Base-by-base conservation (phyloP, 2,329 filamentous ascomycete genomes). In the Rutstroemia sp. region DNA sequence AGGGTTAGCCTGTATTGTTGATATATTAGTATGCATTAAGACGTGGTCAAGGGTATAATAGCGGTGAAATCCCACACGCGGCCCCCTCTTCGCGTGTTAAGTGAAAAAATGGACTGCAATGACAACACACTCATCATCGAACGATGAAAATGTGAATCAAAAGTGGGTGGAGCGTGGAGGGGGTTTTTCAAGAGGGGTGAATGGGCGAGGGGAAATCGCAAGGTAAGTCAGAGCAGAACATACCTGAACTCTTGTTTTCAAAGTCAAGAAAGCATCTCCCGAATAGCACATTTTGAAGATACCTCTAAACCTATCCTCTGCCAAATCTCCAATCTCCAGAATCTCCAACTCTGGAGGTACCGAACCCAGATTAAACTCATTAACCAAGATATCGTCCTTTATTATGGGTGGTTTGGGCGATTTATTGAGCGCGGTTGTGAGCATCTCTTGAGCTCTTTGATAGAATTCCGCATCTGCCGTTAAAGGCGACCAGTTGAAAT, bases 401-500 rank as follows among this genome's bases (percentile, higher is more conserved):
- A 99, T 99, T 70, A 97, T 97, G 59, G 94, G 94, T 57, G 94
- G 94, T 70, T 97, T 97, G 41, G 92, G 92, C 54, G 90, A 94
- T 75, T 97, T 97, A 80, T 99, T 99, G 68, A 99, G 80, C 38
- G 94, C 94, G 57, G 89, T 87, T 25, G 94, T 99, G 67, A 99
- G 81, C 72, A 97, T 88, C 71, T 97, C 92, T 72, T 92, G 88
- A 52, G 94, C 92, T 66, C 91, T 87, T 71, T 88, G 83, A 75
- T 92, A 92, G 74, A 94, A 94, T 66, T 85, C 83, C 69, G 90
- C 92, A 77, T 97, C 94, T 70, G 92, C 92, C 76, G 95, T 94
- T 64, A 99, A 81, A 70, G 94, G 94, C 82, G 91, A 96, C 94
- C 94, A 99, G 90, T 97, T 97, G 88, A 99, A 99, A 80, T 97